phyloP scores from a whole-genome alignment of 352 stramenopile species.

The Globisporangium paddicum region DNA sequence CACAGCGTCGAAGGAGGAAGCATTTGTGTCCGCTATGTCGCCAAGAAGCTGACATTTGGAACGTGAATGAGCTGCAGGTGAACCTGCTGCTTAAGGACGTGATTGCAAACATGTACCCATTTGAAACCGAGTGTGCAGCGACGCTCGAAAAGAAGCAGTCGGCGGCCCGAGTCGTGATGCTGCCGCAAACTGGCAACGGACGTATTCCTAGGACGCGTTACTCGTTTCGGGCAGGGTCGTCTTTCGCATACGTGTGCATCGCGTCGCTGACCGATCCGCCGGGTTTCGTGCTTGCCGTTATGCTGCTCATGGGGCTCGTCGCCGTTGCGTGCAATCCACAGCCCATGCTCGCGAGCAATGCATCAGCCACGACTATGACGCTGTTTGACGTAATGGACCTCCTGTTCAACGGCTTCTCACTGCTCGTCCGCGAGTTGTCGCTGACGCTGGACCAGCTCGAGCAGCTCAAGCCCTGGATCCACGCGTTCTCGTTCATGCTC shows the following conservation, averaged over 20 bases:
- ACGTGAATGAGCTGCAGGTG: constrained; percentile 39
- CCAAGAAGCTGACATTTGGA: constrained; percentile 25
- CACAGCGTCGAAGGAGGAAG: background rate
- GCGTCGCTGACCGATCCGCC: constrained; percentile 66
- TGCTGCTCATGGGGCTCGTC: constrained; percentile 58
- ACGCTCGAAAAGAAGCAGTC: constrained; percentile 42
- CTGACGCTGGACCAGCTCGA: constrained; percentile 53
- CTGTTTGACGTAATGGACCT: constrained; percentile 40
- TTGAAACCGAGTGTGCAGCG: constrained; percentile 30
- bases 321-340: constrained; percentile 58
- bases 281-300: constrained; percentile 66
- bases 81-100: constrained; percentile 65
- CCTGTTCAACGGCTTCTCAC: constrained; percentile 51
- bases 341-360: constrained; percentile 32
- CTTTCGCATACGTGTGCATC: constrained; percentile 66
- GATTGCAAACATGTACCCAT: constrained; percentile 52
- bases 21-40: constrained; percentile 68
- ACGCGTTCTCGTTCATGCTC: constrained; percentile 51
- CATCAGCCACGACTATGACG: constrained; percentile 29
- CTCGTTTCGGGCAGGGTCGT: constrained; percentile 59
- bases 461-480: constrained; percentile 47
- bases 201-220: constrained; percentile 6
- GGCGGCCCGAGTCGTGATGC: background rate
- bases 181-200: background rate
- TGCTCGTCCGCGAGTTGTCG: constrained; percentile 65